A percentile compares a stretch with the other conserved stretches of the same genome.
These are phyloP conservation scores for Penicillium subrubescens DNA, from an alignment of 495 filamentous ascomycete species.

Conservation along the genomic window DNA sequence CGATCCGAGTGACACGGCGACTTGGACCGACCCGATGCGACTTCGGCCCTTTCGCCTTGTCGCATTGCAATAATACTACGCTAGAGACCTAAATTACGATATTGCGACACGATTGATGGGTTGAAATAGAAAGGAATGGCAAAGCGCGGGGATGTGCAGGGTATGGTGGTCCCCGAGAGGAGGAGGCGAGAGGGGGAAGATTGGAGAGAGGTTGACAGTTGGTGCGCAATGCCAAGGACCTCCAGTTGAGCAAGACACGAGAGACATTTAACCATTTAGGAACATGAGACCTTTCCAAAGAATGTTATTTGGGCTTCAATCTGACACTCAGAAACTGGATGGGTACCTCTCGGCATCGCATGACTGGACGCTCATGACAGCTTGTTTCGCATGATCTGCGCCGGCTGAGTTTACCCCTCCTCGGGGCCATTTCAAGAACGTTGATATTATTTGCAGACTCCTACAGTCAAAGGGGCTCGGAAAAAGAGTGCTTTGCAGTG, in stretches of 20 bases:
- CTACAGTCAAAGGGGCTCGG: slow-evolving; percentile 13
- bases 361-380: slow-evolving; percentile 24
- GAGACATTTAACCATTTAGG: background rate
- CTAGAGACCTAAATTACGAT: background rate
- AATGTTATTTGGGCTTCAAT: background rate
- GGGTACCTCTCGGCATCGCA: slow-evolving; percentile 18
- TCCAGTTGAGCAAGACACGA: background rate
- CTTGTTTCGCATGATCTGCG: slow-evolving; percentile 35
- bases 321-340: background rate
- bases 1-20: slow-evolving; percentile 19
- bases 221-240: background rate
- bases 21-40: slow-evolving; percentile 17
- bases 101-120: slow-evolving; percentile 17
- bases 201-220: background rate
- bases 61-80: slow-evolving; percentile 22
- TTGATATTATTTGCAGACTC: slow-evolving; percentile 9
- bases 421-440: slow-evolving; percentile 29
- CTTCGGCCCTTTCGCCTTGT: slow-evolving; percentile 21
- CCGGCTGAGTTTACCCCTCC: slow-evolving; percentile 33
- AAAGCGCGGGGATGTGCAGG: slow-evolving; percentile 7
- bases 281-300: background rate
- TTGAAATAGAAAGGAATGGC: slow-evolving; percentile 1
- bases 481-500: slow-evolving; percentile 6
- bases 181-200: background rate
- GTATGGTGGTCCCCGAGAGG: slow-evolving; percentile 6